A percentile compares a stretch with the other conserved stretches of the same genome.
Evolutionary conservation across 2,329 filamentous ascomycete genomes (phyloP).

Genomic region (Botryotinia convoluta): DNA sequence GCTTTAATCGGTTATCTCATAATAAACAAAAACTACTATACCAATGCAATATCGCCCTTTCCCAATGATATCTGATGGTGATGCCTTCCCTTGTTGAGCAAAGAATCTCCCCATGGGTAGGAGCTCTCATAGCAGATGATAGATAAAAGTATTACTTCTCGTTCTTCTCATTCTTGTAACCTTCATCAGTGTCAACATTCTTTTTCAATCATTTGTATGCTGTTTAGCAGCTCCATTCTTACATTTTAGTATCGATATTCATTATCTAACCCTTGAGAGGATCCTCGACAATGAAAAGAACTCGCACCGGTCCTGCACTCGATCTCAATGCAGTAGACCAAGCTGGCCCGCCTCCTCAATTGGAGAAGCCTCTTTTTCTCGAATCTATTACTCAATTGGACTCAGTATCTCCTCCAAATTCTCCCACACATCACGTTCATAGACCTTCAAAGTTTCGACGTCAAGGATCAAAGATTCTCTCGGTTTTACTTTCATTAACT

Average conservation of each 20-base stretch:
- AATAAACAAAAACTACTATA: constrained; percentile 25
- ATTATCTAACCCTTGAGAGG: neutral
- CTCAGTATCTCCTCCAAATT: constrained; percentile 31
- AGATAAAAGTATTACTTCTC: neutral
- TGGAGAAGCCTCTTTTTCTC: neutral
- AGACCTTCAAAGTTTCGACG: constrained; percentile 42
- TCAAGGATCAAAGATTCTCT: constrained; percentile 45
- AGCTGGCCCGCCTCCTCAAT: neutral
- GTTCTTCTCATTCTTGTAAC: neutral
- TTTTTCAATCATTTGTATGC: constrained; percentile 12
- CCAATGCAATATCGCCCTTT: neutral
- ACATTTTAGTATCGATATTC: constrained; percentile 15
- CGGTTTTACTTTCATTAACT: constrained; percentile 44
- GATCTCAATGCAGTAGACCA: constrained; percentile 15
- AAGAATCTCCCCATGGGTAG: neutral
- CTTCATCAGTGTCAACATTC: constrained; percentile 7
- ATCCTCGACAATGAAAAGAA: constrained; percentile 29
- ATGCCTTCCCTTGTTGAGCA: neutral
- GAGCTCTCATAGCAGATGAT: neutral
- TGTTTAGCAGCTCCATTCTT: constrained; percentile 16
- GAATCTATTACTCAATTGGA: neutral
- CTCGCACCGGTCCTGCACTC: constrained; percentile 22
- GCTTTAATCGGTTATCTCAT: constrained; percentile 14
- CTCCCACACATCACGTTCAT: constrained; percentile 27
- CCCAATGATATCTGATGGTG: neutral